phyloP scores from a whole-genome alignment of 768 basidiomycete species.

The Tylopilus subfusipes region DNA sequence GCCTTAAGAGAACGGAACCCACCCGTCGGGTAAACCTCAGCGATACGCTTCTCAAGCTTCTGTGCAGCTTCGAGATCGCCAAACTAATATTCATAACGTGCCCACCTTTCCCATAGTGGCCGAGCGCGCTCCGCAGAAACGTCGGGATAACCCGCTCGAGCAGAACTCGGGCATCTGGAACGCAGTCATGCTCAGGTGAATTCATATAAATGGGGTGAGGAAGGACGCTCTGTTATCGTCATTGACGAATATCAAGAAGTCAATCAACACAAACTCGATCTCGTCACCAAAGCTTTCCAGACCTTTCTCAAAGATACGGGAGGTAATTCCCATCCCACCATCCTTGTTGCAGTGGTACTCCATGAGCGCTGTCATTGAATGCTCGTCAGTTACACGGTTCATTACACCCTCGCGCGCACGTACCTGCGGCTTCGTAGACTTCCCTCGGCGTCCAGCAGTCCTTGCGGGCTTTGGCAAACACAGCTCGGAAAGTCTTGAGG shows the following conservation, averaged over 20 bases:
- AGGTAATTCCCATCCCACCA: constrained; percentile 67
- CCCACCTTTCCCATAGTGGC: constrained; percentile 95
- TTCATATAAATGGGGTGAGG: not conserved
- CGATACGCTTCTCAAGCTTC: constrained; percentile 85
- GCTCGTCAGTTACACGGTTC: constrained; percentile 3
- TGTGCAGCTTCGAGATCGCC: constrained; percentile 87
- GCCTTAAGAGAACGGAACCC: constrained; percentile 20
- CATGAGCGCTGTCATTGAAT: constrained; percentile 74
- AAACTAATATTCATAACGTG: constrained; percentile 91
- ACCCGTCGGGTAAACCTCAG: constrained; percentile 87
- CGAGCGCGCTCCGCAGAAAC: constrained; percentile 77
- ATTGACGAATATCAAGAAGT: constrained; percentile 91
- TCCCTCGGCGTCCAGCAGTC: constrained; percentile 83
- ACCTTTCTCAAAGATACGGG: constrained; percentile 91
- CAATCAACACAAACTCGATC: constrained; percentile 80
- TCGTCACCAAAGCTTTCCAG: constrained; percentile 80
- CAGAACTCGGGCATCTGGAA: constrained; percentile 86
- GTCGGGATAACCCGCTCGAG: constrained; percentile 85
- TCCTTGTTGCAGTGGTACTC: constrained; percentile 90
- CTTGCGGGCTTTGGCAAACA: constrained; percentile 82
- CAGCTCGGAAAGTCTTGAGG: constrained; percentile 67
- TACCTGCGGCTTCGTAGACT: constrained; percentile 89
- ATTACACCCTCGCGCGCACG: not conserved
- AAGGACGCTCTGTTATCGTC: constrained; percentile 83
- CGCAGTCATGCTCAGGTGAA: constrained; percentile 2